These are phyloP conservation scores for Schwanniomyces occidentalis DNA, from an alignment of 805 yeast genomes.

Conservation along the genomic window DNA sequence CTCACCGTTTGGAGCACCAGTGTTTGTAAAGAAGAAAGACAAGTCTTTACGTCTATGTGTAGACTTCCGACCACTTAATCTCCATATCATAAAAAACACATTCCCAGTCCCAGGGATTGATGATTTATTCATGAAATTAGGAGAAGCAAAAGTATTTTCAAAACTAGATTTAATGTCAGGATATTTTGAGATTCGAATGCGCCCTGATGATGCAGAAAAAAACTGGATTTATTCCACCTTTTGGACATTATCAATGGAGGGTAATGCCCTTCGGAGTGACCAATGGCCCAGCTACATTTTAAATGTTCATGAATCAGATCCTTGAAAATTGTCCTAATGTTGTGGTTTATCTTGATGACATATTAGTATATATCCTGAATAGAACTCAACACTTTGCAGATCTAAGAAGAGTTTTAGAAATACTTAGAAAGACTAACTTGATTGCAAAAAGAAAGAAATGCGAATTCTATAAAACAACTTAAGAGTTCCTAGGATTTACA, in stretches of 20 bases:
- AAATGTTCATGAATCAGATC: conserved; percentile 6
- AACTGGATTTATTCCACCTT: conserved; percentile 18
- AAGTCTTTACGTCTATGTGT: conserved; percentile 11
- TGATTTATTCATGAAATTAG: conserved; percentile 8
- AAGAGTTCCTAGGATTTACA: neutral
- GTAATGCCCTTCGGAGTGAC: conserved; percentile 26
- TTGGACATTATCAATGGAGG: conserved; percentile 18
- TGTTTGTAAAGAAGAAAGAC: conserved; percentile 1
- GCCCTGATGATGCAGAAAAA: conserved; percentile 3
- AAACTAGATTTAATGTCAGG: conserved; percentile 16
- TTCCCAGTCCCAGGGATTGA: conserved; percentile 18
- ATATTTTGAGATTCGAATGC: conserved; percentile 14
- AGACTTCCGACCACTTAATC: conserved; percentile 15
- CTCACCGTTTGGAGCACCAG: neutral
- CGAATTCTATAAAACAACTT: too few relatives aligned
- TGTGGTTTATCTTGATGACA: neutral
- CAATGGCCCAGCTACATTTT: conserved; percentile 25
- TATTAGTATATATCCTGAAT: neutral
- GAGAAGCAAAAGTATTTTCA: conserved; percentile 9
- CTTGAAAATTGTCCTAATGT: neutral
- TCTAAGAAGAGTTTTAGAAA: neutral
- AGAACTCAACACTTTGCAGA: too few relatives aligned
- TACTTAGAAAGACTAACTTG: neutral
- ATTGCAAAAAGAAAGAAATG: neutral
- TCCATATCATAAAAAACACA: conserved; percentile 11